Conservation (phyloP, 2,329 filamentous ascomycete genomes). For the Nothophoma quercina region DNA sequence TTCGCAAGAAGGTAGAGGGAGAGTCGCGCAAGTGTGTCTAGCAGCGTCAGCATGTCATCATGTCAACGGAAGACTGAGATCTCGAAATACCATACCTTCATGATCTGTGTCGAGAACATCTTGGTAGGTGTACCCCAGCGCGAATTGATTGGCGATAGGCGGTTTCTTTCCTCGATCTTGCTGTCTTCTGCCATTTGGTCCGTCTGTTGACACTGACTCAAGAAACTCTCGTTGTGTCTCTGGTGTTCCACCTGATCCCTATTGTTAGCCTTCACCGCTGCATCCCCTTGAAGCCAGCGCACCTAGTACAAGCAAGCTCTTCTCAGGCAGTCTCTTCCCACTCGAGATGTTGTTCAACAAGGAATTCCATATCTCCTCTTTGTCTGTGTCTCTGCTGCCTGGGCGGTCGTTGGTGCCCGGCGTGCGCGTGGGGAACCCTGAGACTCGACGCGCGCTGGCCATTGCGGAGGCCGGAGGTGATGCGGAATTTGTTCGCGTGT, state of each 20-base stretch:
- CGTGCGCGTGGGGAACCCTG: constrained; percentile 40
- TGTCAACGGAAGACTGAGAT: background rate
- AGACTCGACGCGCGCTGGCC: constrained; percentile 42
- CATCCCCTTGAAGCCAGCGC: constrained; percentile 40
- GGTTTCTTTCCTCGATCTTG: constrained; percentile 64
- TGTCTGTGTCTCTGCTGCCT: constrained; percentile 68
- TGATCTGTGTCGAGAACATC: constrained; percentile 93
- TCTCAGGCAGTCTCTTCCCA: constrained; percentile 88
- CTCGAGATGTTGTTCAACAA: constrained; percentile 91
- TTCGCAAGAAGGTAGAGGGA: constrained; percentile 89
- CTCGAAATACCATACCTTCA: too few relatives aligned
- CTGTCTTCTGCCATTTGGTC: constrained; percentile 57
- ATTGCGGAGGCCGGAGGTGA: constrained; percentile 41
- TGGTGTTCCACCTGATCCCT: constrained; percentile 72
- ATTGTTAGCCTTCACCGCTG: constrained; percentile 29
- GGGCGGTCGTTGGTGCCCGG: constrained; percentile 39
- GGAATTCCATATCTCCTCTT: constrained; percentile 92
- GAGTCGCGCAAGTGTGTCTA: constrained; percentile 87
- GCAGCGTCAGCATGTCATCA: constrained; percentile 21
- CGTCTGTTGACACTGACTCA: constrained; percentile 56
- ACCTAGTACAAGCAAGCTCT: constrained; percentile 89
- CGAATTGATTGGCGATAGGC: constrained; percentile 89
- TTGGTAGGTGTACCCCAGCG: constrained; percentile 92
- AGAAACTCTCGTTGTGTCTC: constrained; percentile 87
- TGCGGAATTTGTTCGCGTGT: constrained; percentile 27